Percentiles rank a stretch among this genome's conserved stretches.
These are phyloP conservation scores for Cutaneotrichosporon cavernicola DNA, from an alignment of 1,284 basidiomycete species.

Conservation along the genomic window DNA sequence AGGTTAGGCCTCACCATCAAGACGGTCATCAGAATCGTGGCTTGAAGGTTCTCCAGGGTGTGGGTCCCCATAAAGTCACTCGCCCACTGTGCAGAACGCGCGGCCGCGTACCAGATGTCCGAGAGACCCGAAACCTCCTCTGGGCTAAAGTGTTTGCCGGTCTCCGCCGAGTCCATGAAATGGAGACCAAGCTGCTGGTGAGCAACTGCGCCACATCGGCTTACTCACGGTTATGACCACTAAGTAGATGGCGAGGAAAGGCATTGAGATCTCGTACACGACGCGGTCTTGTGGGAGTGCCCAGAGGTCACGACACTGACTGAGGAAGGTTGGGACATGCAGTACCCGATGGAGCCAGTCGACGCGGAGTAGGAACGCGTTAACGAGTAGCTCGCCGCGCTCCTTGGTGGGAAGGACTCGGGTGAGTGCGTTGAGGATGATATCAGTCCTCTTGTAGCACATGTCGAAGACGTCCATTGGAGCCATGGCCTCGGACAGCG, in stretches of 20 bases:
- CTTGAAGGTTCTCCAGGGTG: conserved; percentile 50
- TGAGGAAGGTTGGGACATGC: conserved; percentile 50
- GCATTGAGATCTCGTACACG: conserved; percentile 49
- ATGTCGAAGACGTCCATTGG: conserved; percentile 50
- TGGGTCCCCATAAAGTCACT: conserved; percentile 52
- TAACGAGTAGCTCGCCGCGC: conserved; percentile 49
- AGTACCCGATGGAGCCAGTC: conserved; percentile 54
- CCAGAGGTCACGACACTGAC: conserved; percentile 53
- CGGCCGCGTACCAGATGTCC: conserved; percentile 49
- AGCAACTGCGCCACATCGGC: not conserved
- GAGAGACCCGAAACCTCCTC: conserved; percentile 46
- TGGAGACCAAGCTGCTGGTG: conserved; percentile 46
- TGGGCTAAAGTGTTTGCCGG: conserved; percentile 43
- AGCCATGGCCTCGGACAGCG: conserved; percentile 45
- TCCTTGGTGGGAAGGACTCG: conserved; percentile 47
- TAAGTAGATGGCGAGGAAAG: conserved; percentile 50
- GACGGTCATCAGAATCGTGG: conserved; percentile 48
- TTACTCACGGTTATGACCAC: conserved; percentile 47
- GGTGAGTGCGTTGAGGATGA: conserved; percentile 47
- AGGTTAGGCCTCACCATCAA: conserved; percentile 41
- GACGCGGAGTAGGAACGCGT: conserved; percentile 49
- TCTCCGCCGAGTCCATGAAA: conserved; percentile 51
- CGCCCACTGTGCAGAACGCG: conserved; percentile 45
- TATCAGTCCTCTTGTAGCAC: conserved; percentile 47
- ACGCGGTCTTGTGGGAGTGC: conserved; percentile 44